phyloP scores from a whole-genome alignment of 1,139 yeast species.

The Scheffersomyces lignicola region DNA sequence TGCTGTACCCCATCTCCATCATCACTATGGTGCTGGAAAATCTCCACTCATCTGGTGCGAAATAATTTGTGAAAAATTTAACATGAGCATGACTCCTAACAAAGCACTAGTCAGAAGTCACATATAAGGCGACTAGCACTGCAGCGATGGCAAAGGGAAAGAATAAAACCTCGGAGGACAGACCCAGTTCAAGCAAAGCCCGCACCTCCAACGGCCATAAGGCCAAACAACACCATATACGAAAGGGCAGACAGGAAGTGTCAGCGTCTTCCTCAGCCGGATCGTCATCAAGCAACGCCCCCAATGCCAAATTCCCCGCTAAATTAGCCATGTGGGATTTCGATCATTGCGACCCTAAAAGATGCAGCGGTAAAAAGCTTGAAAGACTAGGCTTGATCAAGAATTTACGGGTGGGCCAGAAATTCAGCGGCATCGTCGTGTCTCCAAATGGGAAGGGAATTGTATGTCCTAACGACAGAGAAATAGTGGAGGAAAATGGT shows the following conservation, averaged over 20 bases:
- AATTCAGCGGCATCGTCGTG: constrained; percentile 85
- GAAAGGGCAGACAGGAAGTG: constrained; percentile 50
- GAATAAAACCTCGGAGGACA: constrained; percentile 52
- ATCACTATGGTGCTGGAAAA: too few relatives aligned
- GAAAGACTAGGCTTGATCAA: constrained; percentile 85
- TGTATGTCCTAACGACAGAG: constrained; percentile 86
- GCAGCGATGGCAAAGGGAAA: constrained; percentile 65
- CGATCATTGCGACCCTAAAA: constrained; percentile 97
- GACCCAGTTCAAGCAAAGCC: constrained; percentile 24
- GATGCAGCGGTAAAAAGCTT: constrained; percentile 94
- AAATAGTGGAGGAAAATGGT: constrained; percentile 75
- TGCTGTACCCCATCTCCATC: too few relatives aligned
- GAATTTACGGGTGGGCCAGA: constrained; percentile 82
- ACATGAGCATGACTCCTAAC: too few relatives aligned
- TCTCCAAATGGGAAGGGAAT: constrained; percentile 91
- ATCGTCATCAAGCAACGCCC: constrained; percentile 9
- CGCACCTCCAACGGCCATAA: constrained; percentile 60
- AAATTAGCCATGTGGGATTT: constrained; percentile 93
- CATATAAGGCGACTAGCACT: constrained; percentile 1
- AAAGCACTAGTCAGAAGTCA: too few relatives aligned
- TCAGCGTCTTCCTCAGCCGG: constrained; percentile 16
- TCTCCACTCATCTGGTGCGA: too few relatives aligned
- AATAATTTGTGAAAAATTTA: too few relatives aligned
- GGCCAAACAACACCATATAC: constrained; percentile 52
- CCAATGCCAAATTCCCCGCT: constrained; percentile 52